Evolutionary conservation across 805 yeast genomes (phyloP).

Genomic region (Ogataea wickerhamii): DNA sequence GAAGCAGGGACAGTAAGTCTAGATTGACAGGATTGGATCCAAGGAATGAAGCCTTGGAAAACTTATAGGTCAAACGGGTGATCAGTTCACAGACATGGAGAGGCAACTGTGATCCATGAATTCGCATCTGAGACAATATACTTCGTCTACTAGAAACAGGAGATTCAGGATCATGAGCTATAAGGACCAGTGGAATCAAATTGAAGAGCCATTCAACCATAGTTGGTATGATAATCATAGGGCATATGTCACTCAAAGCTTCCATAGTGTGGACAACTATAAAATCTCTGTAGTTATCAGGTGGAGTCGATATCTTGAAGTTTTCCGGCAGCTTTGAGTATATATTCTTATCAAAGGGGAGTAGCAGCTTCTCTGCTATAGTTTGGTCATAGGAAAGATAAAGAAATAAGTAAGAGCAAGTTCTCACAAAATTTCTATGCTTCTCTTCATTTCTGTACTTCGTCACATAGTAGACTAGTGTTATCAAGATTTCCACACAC

Average conservation of each 20-base stretch:
- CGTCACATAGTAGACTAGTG: slow-evolving; percentile 54
- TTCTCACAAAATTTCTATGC: slow-evolving; percentile 43
- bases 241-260: slow-evolving; percentile 36
- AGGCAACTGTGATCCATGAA: slow-evolving; percentile 38
- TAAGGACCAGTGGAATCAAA: slow-evolving; percentile 42
- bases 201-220: slow-evolving; percentile 61
- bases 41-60: slow-evolving; percentile 36
- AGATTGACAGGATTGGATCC: slow-evolving; percentile 41
- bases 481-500: slow-evolving; percentile 51
- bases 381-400: slow-evolving; percentile 39
- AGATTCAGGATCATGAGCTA: slow-evolving; percentile 5
- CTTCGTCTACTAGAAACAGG: slow-evolving; percentile 18
- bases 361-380: slow-evolving; percentile 39
- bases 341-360: slow-evolving; percentile 41
- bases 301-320: slow-evolving; percentile 39
- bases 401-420: slow-evolving; percentile 50
- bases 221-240: slow-evolving; percentile 40
- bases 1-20: slow-evolving; percentile 56
- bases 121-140: slow-evolving; percentile 10
- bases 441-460: slow-evolving; percentile 40
- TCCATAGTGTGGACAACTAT: slow-evolving; percentile 50
- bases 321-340: slow-evolving; percentile 50
- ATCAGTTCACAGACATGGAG: slow-evolving; percentile 48
- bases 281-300: slow-evolving; percentile 60
- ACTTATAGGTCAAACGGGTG: slow-evolving; percentile 39